Base-by-base conservation (phyloP, 2,329 filamentous ascomycete genomes). In the Orbilia ellipsospora region DNA sequence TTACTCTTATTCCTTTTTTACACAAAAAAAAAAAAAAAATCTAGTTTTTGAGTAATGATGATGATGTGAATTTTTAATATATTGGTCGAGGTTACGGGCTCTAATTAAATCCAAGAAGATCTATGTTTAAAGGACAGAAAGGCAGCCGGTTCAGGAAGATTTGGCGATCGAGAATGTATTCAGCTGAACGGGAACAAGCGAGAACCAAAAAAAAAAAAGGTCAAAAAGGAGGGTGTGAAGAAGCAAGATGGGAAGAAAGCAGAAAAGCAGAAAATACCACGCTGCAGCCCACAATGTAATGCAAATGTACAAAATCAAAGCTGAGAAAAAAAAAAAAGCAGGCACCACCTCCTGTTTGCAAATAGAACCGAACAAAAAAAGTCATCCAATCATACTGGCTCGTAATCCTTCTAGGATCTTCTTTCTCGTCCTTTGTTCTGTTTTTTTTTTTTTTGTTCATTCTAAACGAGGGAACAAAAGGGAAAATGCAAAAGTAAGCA, bases 121-220 rank as follows among this genome's bases (percentile, higher is more conserved):
- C 48, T 51, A 51, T 51, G n/a, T 51, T 51, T 51, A 12, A 54
- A 48, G 31, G 31, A 16, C 31, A 73, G 36, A 51, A 51, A 62
- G 20, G 23, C 48, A 55, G 26, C 57, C 31, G 57, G 59, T 63
- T 64, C 64, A 75, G 23, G 18, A 64, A 63, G 64, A 20, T 40
- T 51, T 73, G 48, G 68, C 23, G 64, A 74, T 60, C 69, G 55
- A 68, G 69, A 69, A 75, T 54, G 28, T 68, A 45, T 75, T 64
- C 72, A 75, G 73, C 66, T 70, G 61, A 62, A 70, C 65, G 73
- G 65, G 63, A 77, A 72, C 56, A 77, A 72, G 73, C 65, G 66
- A 77, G 73, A 54, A 50, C 65, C 48, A 45, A 57, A 44, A 28
- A 51, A 70, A 61, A 62, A 50, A 64, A 67, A 18, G 36, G 57